Base-by-base conservation (phyloP, 371 early-diverging fungal genomes). In the Rhizopus stolonifer region DNA sequence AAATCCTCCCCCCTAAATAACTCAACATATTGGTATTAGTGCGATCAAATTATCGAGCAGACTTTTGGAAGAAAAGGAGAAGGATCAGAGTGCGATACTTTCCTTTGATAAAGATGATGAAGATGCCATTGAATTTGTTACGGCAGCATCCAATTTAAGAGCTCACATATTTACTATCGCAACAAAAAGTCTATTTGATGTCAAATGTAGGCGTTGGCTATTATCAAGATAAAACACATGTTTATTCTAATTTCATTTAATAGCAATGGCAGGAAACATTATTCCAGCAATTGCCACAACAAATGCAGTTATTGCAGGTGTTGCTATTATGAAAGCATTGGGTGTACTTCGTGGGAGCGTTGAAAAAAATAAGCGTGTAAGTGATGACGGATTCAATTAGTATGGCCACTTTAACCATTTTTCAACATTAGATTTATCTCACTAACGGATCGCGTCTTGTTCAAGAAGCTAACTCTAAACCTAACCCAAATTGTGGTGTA, bases 281-380 rank as follows among this genome's bases (percentile, higher is more conserved):
- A 99, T 99, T 46, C 99, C 99, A 1, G 99, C 99, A n/a, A 97
- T 99, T 56, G 99, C 99, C 18, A 99, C 99, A 0, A 99, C 99
- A 5, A 99, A 99, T 59, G 99, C 99, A 4, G 91, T 99, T 31
- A 87, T 99, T 58, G 95, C 99, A 18, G 99, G 99, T 2, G 72
- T 97, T 60, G 92, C 95, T 42, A 90, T 95, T 10, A 79, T 93
- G 72, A 83, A 91, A 42, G 92, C 94, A 1, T 85, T 88, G 61
- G 85, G 56, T 55, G 81, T 86, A 63, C 49, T 62, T 39, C 23
- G 42, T 33, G 49, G 57, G 38, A 39, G 60, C 17, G 26, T 47
- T 25, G 55, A 56, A 23, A 38, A 42, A 34, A 55, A 56, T 38
- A 29, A 33, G 31, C 43, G 58, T 23, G 55, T 62, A 36, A 31